Base-by-base conservation (phyloP, 306 rosid species). In the Rubus idaeus region DNA sequence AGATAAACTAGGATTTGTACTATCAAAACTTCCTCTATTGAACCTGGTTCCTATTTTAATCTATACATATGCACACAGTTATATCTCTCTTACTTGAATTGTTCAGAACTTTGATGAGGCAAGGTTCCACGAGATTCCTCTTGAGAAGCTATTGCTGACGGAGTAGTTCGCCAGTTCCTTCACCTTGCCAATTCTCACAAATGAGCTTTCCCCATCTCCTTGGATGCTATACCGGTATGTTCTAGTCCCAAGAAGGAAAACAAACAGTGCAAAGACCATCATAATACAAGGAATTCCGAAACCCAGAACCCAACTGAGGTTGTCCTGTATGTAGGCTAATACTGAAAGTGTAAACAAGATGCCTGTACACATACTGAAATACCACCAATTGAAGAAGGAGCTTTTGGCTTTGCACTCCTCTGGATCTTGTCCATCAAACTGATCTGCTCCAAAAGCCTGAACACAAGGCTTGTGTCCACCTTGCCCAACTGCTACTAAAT, bases 311-410 rank as follows among this genome's bases (percentile, higher is more conserved):
- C 85, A 78, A 65, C 85, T 78, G 45, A 84, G 57, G 50, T 81
- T 81, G 49, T 88, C 91, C 70, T 88, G 91, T 51, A 88, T 67
- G 70, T 88, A 88, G 77, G 41, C 75, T 62, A 83, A 73, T 77
- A 92, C 18, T 35, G 4, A 6, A 41, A 82, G 11, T 2, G 96
- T 83, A 5, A 21, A n/a, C n/a, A 80, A 10, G 55, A 70, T 12
- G 35, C 91, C 93, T 8, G 73, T 73, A 73, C 82, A 76, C 42
- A 87, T 20, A 6, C 90, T 61, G 20, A 90, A 89, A 84, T 82
- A 90, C 97, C 97, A 90, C 97, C 96, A 92, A 67, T 90, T 92
- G 78, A 92, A 92, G 84, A 92, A 92, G 20, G 97, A 84, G 89
- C 93, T 80, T 87, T 90, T 87, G 13, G 89, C 93, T 45, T 78